Conservation (phyloP, 2,329 filamentous ascomycete species). For the Talaromyces sp. region DNA sequence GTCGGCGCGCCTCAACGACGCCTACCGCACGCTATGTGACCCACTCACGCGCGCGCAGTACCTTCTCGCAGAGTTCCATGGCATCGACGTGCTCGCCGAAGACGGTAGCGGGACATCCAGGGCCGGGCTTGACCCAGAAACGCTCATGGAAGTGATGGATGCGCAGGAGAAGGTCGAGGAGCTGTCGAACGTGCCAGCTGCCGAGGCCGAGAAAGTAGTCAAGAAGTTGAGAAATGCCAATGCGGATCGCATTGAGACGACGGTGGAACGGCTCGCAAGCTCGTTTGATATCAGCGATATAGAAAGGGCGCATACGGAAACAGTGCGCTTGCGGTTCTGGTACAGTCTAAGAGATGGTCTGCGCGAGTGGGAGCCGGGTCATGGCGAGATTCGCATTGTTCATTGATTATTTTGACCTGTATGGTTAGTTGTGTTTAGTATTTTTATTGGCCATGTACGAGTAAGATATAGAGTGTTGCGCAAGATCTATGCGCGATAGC, state of each 20-base stretch:
- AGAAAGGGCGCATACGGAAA: slow-evolving; percentile 64
- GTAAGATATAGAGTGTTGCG: neutral
- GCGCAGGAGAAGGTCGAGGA: slow-evolving; percentile 71
- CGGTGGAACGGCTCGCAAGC: slow-evolving; percentile 58
- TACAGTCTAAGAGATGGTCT: slow-evolving; percentile 77
- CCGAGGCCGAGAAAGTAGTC: slow-evolving; percentile 53
- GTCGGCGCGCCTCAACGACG: slow-evolving; percentile 84
- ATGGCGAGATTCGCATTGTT: slow-evolving; percentile 50
- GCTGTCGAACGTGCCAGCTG: slow-evolving; percentile 29
- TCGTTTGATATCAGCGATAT: slow-evolving; percentile 66
- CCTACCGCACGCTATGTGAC: slow-evolving; percentile 76
- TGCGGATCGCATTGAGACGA: slow-evolving; percentile 59
- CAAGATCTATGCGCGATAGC: neutral
- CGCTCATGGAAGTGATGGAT: slow-evolving; percentile 85
- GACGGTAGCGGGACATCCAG: slow-evolving; percentile 62
- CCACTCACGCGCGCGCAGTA: slow-evolving; percentile 87
- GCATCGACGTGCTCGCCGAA: slow-evolving; percentile 67
- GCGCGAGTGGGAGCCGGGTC: slow-evolving; percentile 78
- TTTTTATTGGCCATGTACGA: neutral
- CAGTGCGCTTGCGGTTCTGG: slow-evolving; percentile 82
- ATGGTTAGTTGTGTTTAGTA: neutral
- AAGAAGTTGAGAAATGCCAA: slow-evolving; percentile 64
- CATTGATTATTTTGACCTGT: slow-evolving; percentile 40
- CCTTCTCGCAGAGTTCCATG: slow-evolving; percentile 61
- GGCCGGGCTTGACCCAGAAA: slow-evolving; percentile 62